Percentiles rank a stretch among this genome's conserved stretches.
These are phyloP conservation scores for Chimonanthus praecox DNA, from an alignment of 164 flowering plant genomes.

Conservation along the genomic window DNA sequence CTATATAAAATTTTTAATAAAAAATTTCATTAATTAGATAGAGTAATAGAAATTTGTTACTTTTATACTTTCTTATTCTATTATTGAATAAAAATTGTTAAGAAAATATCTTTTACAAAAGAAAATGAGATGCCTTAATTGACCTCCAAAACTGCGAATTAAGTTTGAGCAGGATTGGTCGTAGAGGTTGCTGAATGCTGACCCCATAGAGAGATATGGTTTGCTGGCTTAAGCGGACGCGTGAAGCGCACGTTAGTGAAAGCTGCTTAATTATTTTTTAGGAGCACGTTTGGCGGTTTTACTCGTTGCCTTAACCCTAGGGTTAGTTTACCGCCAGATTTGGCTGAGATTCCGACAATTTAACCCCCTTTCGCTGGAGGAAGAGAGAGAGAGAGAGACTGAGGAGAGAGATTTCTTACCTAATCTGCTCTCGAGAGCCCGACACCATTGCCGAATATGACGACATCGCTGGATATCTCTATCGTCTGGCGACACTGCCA, in stretches of 20 bases:
- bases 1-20: too few species aligned
- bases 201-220: too few species aligned
- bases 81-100: too few species aligned
- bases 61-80: too few species aligned
- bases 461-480: not conserved
- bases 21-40: too few species aligned
- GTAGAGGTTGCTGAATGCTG: not conserved
- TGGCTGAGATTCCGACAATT: slow-evolving; percentile 9
- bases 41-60: too few species aligned
- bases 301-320: slow-evolving; percentile 1
- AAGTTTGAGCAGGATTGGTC: too few species aligned
- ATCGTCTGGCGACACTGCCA: not conserved
- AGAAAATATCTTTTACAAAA: too few species aligned
- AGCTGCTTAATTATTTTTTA: not conserved
- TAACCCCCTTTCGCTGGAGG: not conserved
- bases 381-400: not conserved
- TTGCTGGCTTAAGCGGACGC: not conserved
- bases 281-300: not conserved
- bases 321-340: slow-evolving; percentile 10
- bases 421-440: not conserved
- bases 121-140: too few species aligned
- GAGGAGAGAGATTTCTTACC: not conserved
- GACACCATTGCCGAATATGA: not conserved
- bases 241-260: not conserved
- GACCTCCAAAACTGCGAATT: too few species aligned